Evolutionary conservation across 345 rosid genomes (phyloP).

Genomic region (Bruguiera gymnorhiza): DNA sequence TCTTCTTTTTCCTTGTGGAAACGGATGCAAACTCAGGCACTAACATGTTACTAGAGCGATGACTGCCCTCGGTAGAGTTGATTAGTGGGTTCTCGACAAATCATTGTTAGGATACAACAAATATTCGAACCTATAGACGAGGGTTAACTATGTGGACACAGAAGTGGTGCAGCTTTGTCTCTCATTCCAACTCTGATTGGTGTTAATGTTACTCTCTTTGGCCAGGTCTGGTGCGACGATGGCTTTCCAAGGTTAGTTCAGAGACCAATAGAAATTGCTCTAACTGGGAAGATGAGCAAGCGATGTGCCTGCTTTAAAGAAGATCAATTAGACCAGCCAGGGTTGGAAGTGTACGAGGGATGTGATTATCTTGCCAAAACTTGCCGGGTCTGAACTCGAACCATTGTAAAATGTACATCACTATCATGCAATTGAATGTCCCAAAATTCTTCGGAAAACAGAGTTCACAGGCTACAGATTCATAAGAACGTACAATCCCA

Average conservation of each 20-base stretch:
- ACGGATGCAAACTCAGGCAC: neutral
- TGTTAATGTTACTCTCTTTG: neutral
- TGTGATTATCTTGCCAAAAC: conserved; percentile 66
- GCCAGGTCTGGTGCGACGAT: conserved; percentile 89
- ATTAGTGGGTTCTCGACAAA: neutral
- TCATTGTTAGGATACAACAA: neutral
- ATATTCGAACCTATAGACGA: neutral
- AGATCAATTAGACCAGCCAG: conserved; percentile 63
- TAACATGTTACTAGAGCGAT: neutral
- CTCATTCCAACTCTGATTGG: neutral
- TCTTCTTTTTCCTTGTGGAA: neutral
- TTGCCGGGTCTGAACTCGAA: conserved; percentile 50
- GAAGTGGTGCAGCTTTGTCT: neutral
- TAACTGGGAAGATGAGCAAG: conserved; percentile 86
- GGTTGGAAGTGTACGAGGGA: conserved; percentile 73
- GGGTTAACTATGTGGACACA: neutral
- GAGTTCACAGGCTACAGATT: no score
- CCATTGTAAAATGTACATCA: neutral
- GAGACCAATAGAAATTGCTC: conserved; percentile 84
- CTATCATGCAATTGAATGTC: no score
- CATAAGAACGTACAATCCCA: no score
- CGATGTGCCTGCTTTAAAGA: conserved; percentile 82
- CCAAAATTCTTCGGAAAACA: no score
- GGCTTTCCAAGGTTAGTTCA: conserved; percentile 87
- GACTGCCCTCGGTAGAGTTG: no score